Evolutionary conservation across 2,329 filamentous ascomycete genomes (phyloP).

Genomic region (Aspergillus pseudoviridinutans): DNA sequence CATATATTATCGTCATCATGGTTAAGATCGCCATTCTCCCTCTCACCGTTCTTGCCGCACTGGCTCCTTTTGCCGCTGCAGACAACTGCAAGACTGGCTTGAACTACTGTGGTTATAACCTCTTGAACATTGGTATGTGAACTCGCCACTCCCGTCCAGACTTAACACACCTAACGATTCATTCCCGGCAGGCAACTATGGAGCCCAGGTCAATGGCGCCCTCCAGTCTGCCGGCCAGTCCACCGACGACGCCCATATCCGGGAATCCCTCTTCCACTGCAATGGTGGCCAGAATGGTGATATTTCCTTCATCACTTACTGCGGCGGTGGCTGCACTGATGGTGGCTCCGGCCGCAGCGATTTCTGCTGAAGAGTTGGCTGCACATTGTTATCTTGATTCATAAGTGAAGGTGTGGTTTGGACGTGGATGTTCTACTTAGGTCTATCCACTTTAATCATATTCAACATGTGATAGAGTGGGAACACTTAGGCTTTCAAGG

Average conservation of each 20-base stretch:
- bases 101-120: slow-evolving; percentile 8
- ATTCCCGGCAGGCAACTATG: slow-evolving; percentile 2
- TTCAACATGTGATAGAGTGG: background rate
- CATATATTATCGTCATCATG: slow-evolving; percentile 1
- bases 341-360: slow-evolving; percentile 5
- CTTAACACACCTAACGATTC: background rate
- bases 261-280: slow-evolving; percentile 8
- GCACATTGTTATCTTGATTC: background rate
- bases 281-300: slow-evolving; percentile 5
- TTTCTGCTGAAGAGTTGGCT: slow-evolving; percentile 2
- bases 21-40: slow-evolving; percentile 1
- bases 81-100: slow-evolving; percentile 7
- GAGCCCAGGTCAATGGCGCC: slow-evolving; percentile 3
- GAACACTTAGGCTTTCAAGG: background rate
- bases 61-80: slow-evolving; percentile 4
- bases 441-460: background rate
- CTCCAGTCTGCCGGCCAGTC: slow-evolving; percentile 1
- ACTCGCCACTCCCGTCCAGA: background rate
- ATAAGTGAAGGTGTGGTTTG: background rate
- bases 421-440: background rate
- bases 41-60: background rate
- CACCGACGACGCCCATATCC: slow-evolving; percentile 1
- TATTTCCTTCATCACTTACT: slow-evolving; percentile 5
- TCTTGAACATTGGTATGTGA: slow-evolving; percentile 5
- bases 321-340: slow-evolving; percentile 4